These are phyloP conservation scores for Chlorella sp. DNA, from an alignment of 139 green algal genomes.

Conservation along the genomic window DNA sequence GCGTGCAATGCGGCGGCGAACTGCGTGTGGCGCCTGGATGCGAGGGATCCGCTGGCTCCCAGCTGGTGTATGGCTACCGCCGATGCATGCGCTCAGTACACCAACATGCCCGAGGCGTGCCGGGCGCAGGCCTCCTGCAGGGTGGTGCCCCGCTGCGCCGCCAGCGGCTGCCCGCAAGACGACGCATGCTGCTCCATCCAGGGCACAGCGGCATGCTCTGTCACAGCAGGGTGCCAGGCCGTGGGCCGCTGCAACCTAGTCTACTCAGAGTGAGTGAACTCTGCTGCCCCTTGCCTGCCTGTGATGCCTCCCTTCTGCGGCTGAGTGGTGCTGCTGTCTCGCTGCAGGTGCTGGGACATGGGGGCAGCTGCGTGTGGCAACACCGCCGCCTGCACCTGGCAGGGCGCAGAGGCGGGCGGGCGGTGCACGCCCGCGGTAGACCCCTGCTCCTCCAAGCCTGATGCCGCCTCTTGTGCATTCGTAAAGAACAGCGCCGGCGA, in stretches of 20 bases:
- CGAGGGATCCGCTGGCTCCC: neutral
- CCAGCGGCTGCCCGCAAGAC: neutral
- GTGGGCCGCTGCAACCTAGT: neutral
- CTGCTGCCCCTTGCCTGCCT: too few species aligned
- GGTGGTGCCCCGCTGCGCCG: slow-evolving; percentile 8
- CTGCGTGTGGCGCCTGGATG: neutral
- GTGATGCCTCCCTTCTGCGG: too few species aligned
- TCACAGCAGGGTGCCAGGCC: neutral
- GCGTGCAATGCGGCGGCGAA: neutral
- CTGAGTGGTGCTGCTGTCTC: too few species aligned
- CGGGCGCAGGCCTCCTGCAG: neutral
- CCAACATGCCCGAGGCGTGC: slow-evolving; percentile 1
- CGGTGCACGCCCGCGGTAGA: slow-evolving; percentile 3
- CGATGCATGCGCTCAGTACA: neutral
- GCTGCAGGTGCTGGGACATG: slow-evolving; percentile 5
- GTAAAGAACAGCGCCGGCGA: neutral
- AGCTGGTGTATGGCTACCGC: neutral
- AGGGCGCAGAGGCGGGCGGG: neutral
- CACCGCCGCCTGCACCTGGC: neutral
- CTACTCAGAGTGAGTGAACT: too few species aligned
- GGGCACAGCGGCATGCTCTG: neutral
- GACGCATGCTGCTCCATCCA: slow-evolving; percentile 11
- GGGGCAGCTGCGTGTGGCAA: neutral
- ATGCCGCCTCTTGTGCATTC: neutral
- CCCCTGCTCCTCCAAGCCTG: neutral